Base-by-base conservation (phyloP, 116 monocot genomes). In the Dioscorea cayenensis region DNA sequence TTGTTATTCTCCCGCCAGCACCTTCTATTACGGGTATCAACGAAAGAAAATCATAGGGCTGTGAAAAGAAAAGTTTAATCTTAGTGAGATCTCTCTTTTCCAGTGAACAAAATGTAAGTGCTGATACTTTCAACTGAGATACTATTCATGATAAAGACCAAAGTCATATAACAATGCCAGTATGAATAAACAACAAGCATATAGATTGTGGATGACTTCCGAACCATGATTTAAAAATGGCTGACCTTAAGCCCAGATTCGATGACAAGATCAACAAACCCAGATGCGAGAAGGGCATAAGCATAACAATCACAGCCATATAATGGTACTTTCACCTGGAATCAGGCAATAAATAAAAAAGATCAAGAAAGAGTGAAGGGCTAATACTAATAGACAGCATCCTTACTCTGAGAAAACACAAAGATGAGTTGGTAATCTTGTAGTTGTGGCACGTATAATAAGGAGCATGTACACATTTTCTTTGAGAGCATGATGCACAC, bases 301-400 rank as follows among this genome's bases (percentile, higher is more conserved):
- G 96, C 96, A 74, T 96, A 96, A 76, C 90, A 96, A 84, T 96
- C 96, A 69, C 96, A 92, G 21, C 90, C 96, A 84, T 96, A 96
- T 12, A 92, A 68, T 69, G 90, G 92, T 49, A 96, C 92, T 86
- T 90, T 96, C n/a, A 96, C 92, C 96, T 96, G 29, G 14, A 20
- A 70, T 60, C 16, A 71, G 21, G 68, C 48, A 12, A 77, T 52
- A 7, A 60, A 14, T 4, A n/a, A 60, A 60, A 8, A 60, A 60
- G 32, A 4, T 32, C 4, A 32, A 4, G 32, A 32, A 32, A 32
- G 32, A 32, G 32, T 32, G 32, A 0, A 2, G 32, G 32, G 3
- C 32, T 32, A 32, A 32, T 32, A 32, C 32, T 32, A 25, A 25
- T 25, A 32, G 32, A 32, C 32, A 32, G 2, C 32, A 32, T 32